Evolutionary conservation across 108 stramenopile species (phyloP).

Genomic region (Skeletonema menzelii): DNA sequence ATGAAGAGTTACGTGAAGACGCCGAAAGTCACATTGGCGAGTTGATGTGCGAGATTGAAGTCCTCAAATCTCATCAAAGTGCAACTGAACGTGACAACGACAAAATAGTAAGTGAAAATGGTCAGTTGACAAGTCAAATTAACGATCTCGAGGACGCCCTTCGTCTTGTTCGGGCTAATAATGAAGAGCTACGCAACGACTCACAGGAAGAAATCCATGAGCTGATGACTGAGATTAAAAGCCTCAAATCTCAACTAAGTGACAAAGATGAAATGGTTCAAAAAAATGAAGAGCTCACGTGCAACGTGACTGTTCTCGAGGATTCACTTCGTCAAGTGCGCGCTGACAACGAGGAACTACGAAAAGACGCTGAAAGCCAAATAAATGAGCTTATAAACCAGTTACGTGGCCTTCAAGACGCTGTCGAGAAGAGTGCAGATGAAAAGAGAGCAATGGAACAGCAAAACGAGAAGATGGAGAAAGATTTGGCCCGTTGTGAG

Average conservation of each 20-base stretch:
- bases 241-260: background rate
- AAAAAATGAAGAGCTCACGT: background rate
- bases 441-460: background rate
- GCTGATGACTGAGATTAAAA: background rate
- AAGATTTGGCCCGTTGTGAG: background rate
- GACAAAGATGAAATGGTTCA: background rate
- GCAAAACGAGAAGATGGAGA: background rate
- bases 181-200: background rate
- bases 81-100: background rate
- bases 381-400: background rate
- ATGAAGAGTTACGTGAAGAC: slow-evolving; percentile 4
- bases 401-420: background rate
- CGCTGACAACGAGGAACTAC: background rate
- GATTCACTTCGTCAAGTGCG: background rate
- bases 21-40: slow-evolving; percentile 7
- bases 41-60: background rate
- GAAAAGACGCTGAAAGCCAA: background rate
- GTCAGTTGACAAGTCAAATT: background rate
- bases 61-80: background rate
- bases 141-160: background rate
- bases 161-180: background rate
- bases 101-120: background rate
- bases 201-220: background rate
- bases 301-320: background rate
- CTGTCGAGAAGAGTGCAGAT: background rate